These are phyloP conservation scores for Penicillium paneum DNA, from an alignment of 2,329 filamentous ascomycete species.

Conservation along the genomic window DNA sequence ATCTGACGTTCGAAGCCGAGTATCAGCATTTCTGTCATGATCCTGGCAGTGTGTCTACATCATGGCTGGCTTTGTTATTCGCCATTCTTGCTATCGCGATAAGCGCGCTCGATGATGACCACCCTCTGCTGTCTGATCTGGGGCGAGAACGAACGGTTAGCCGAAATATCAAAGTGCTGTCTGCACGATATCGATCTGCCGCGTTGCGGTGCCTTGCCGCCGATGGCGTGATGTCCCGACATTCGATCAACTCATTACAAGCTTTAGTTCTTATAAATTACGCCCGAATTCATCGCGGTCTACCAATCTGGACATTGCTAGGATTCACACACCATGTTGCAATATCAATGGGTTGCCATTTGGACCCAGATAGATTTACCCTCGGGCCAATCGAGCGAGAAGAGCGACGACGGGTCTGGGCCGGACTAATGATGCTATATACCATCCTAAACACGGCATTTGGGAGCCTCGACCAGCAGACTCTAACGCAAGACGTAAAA, in stretches of 20 bases:
- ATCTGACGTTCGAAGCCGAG: conserved; percentile 40
- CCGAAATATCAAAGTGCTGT: conserved; percentile 37
- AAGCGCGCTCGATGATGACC: conserved; percentile 36
- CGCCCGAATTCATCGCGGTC: conserved; percentile 35
- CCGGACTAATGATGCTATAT: conserved; percentile 42
- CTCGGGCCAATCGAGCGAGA: conserved; percentile 38
- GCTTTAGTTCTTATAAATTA: conserved; percentile 41
- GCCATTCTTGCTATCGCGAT: conserved; percentile 40
- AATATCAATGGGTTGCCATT: conserved; percentile 43
- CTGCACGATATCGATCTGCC: conserved; percentile 37
- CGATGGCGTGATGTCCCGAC: conserved; percentile 38
- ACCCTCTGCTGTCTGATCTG: conserved; percentile 37
- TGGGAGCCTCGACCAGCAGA: conserved; percentile 34
- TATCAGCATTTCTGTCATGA: conserved; percentile 40
- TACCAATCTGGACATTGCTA: conserved; percentile 40
- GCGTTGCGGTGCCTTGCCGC: conserved; percentile 40
- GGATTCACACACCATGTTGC: conserved; percentile 42
- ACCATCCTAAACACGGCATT: conserved; percentile 39
- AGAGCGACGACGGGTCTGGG: conserved; percentile 41
- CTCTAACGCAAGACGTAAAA: conserved; percentile 29
- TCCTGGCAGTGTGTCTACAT: conserved; percentile 33
- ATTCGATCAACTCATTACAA: conserved; percentile 42
- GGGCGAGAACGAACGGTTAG: conserved; percentile 37
- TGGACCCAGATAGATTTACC: conserved; percentile 39
- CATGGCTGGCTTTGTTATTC: conserved; percentile 42